phyloP scores from a whole-genome alignment of 257 asterid genomes.

The Verbena officinalis region DNA sequence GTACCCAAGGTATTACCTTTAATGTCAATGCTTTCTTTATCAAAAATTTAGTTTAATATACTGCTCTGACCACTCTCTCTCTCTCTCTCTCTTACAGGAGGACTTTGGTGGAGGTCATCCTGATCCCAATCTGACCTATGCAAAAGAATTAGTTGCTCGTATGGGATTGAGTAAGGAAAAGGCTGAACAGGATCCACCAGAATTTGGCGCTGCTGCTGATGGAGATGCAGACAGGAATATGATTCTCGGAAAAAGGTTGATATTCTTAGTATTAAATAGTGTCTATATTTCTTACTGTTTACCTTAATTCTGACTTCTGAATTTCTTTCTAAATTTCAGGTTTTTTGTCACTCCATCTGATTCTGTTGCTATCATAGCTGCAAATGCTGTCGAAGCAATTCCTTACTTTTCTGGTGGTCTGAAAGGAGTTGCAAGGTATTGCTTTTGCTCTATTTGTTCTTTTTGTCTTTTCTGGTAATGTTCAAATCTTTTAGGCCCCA shows the following conservation, averaged over 20 bases:
- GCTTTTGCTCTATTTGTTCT: constrained; percentile 18
- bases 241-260: constrained; percentile 91
- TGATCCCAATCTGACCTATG: constrained; percentile 97
- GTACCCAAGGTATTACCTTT: constrained; percentile 76
- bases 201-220: constrained; percentile 99
- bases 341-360: constrained; percentile 99
- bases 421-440: constrained; percentile 98
- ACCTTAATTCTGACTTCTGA: neutral
- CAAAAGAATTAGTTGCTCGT: constrained; percentile 92
- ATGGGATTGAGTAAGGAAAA: constrained; percentile 86
- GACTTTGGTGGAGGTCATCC: constrained; percentile 99
- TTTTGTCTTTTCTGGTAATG: constrained; percentile 17
- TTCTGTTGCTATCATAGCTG: constrained; percentile 97
- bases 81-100: constrained; percentile 58
- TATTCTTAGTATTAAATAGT: neutral
- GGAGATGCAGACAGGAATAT: constrained; percentile 99
- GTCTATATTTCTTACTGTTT: neutral
- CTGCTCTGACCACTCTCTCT: constrained; percentile 10
- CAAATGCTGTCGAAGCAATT: constrained; percentile 90
- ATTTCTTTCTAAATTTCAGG: constrained; percentile 45
- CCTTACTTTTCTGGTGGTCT: constrained; percentile 96
- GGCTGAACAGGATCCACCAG: constrained; percentile 80
- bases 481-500: no score
- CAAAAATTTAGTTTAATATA: constrained; percentile 7
- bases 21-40: constrained; percentile 10